phyloP scores from a whole-genome alignment of 345 rosid genomes.

The Gossypium arboreum region DNA sequence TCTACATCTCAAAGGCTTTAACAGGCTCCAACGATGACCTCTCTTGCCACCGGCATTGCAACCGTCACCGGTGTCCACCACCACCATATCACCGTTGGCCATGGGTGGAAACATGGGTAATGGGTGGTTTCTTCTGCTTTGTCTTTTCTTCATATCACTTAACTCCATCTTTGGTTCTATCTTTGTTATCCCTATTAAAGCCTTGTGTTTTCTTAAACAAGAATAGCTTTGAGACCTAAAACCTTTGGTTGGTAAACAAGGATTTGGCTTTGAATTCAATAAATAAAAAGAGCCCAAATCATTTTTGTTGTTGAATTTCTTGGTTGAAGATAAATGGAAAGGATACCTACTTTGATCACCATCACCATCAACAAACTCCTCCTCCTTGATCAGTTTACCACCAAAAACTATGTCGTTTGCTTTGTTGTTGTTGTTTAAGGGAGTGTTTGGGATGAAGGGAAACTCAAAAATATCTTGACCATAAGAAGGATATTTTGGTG shows the following conservation, averaged over 20 bases:
- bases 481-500: neutral
- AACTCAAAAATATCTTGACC: constrained; percentile 25
- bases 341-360: neutral
- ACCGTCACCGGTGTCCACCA: neutral
- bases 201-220: constrained; percentile 19
- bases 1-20: constrained; percentile 17
- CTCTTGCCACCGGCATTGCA: neutral
- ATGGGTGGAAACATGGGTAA: constrained; percentile 25
- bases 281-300: neutral
- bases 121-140: constrained; percentile 23
- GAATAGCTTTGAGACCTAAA: neutral
- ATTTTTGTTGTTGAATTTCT: neutral
- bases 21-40: constrained; percentile 10
- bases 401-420: constrained; percentile 20
- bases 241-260: neutral
- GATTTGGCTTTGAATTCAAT: neutral
- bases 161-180: constrained; percentile 36
- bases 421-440: neutral
- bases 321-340: neutral
- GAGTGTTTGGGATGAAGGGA: neutral
- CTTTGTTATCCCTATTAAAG: constrained; percentile 32
- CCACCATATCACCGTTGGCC: neutral
- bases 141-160: constrained; percentile 40
- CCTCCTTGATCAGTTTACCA: constrained; percentile 13
- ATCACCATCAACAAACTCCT: too few species aligned